Evolutionary conservation across 2,329 filamentous ascomycete species (phyloP), one percentile per base, ranked within the genome.

Genomic region (Fusarium duplospermum): DNA sequence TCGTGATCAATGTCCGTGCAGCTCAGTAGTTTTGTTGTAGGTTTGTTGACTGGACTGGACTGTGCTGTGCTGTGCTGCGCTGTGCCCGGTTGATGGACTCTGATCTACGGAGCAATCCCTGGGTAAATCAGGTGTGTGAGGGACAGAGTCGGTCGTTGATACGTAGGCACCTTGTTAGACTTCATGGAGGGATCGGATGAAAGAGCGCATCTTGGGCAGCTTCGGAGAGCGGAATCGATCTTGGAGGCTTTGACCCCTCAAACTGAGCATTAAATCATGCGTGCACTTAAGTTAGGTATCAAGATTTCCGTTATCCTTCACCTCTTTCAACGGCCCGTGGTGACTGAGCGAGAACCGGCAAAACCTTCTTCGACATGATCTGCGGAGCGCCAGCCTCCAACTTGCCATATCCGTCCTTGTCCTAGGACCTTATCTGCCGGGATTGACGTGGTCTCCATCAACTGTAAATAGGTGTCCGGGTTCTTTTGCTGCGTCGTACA

Each of bases 221-320:
- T 31, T 52, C 47, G 6, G 47, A 52, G 24, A 31, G 10, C 24
- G 27, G 29, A 29, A n/a, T 52, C 47, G 47, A 57, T 65, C 33
- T 60, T 29, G 24, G 65, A 50, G 65, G 62, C 62, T 70, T 64
- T 62, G 62, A 57, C 63, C 71, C 67, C 60, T 66, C 54, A 24
- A 45, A 58, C 45, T 20, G 31, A 22, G 40, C 62, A 38, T 60
- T 22, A 18, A 27, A 62, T 31, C 29, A 64, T 69, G 66, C 54
- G 61, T 71, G 57, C 67, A 71, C 70, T 73, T 64, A 71, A 40
- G 67, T 74, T 74, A 67, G 71, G 71, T 72, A 73, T 71, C 71
- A 69, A 73, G 52, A 73, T 73, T 68, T 47, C 71, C 71, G 71
- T 73, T 74, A 74, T 71, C 71, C 57, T 73, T 74, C 71, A 73